Evolutionary conservation across 768 basidiomycete genomes (phyloP), one percentile per base, ranked within the genome.

Genomic region (Coprinopsis marcescibilis): DNA sequence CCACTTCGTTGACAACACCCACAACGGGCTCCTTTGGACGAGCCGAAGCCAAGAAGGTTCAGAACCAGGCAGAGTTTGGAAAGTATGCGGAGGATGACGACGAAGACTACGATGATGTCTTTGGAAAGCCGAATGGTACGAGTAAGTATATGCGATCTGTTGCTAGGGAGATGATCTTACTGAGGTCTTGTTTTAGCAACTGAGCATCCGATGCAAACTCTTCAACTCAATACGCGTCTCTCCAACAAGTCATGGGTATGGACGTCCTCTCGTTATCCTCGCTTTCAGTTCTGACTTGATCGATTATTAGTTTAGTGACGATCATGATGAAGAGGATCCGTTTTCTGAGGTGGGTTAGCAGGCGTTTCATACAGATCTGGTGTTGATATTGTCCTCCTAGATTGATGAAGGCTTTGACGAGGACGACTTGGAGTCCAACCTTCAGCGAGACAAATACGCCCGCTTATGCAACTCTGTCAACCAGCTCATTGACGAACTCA

Each of bases 91-190:
- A 95, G 64, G 81, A 80, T 7, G 77, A 76, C 39, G 89, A 96
- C 21, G 88, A 97, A 57, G 91, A 97, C 60, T 98, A 96, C 57
- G 91, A 95, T 38, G 95, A 96, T 61, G 83, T 97, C 8, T 95
- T 98, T 63, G 91, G 80, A 49, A 89, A 88, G 63, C 73, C 71
- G 15, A 85, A 77, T 51, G 78, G 79, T 20, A 71, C 75, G 10
- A 69, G 88, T 87, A 51, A 63, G 85, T 69, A n/a, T 0, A 20
- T 51, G 43, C 11, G 39, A 29, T 24, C 48, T 43, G 19, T 30
- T 36, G 29, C 25, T 32, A 10, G 20, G 23, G 3, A 29, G 20
- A 27, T 23, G n/a, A n/a, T n/a, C 24, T 3, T 13, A 8, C 26
- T 17, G 37, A 25, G 21, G 47, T 19, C 7, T 13, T 48, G 30